Evolutionary conservation across 208 protist species (phyloP).

Genomic region (Polymyxa betae): DNA sequence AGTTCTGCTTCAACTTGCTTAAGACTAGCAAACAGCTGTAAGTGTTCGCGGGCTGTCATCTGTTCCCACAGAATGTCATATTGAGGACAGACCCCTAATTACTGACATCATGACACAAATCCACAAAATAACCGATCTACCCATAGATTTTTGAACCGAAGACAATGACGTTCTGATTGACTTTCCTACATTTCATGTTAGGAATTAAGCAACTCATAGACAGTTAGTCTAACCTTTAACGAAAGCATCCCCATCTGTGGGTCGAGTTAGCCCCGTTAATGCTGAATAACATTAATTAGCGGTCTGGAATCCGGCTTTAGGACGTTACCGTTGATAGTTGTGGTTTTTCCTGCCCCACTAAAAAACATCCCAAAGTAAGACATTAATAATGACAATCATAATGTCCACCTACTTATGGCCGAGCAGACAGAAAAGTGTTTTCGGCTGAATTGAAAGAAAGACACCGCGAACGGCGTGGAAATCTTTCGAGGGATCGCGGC

Average conservation of each 20-base stretch:
- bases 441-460: neutral
- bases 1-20: neutral
- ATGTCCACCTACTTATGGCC: neutral
- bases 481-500: neutral
- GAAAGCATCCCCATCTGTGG: neutral
- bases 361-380: neutral
- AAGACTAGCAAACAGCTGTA: neutral
- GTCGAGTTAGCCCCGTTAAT: neutral
- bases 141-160: neutral
- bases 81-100: slow-evolving; percentile 2
- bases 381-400: neutral
- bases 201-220: neutral
- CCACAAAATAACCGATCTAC: neutral
- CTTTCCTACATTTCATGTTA: neutral
- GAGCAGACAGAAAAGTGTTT: neutral
- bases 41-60: slow-evolving; percentile 15
- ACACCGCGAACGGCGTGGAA: neutral
- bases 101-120: neutral
- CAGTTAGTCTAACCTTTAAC: neutral
- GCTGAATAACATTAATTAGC: neutral
- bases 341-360: slow-evolving; percentile 3
- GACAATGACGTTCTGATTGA: neutral
- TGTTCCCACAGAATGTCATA: slow-evolving; percentile 25
- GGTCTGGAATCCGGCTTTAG: neutral
- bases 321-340: neutral